These are phyloP conservation scores for Diaporthe amygdali DNA, from an alignment of 2,329 filamentous ascomycete species.

Conservation along the genomic window DNA sequence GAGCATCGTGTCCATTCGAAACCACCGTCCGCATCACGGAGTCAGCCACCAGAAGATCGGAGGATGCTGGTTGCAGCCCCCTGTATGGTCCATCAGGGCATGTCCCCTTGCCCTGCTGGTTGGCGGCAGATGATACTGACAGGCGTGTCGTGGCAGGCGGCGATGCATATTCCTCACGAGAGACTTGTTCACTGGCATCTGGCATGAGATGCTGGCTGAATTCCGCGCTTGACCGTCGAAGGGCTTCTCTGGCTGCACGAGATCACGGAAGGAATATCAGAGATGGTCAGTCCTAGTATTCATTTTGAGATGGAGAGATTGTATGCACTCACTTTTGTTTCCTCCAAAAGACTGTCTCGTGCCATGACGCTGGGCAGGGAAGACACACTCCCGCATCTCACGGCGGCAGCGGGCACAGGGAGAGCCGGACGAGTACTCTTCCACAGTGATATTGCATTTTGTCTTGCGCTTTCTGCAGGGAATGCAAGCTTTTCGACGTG, in stretches of 20 bases:
- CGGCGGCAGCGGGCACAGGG: background rate
- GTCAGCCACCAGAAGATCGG: background rate
- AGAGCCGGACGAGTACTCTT: background rate
- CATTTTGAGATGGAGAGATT: background rate
- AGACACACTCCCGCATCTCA: background rate
- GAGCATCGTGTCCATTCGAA: background rate
- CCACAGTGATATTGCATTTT: background rate
- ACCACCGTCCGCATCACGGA: background rate
- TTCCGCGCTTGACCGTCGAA: background rate
- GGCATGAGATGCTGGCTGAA: background rate
- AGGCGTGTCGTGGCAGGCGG: background rate
- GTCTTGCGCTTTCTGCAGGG: background rate
- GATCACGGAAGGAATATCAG: background rate
- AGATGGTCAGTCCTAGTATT: background rate
- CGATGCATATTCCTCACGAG: background rate
- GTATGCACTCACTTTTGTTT: background rate
- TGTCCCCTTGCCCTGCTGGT: background rate
- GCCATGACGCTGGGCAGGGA: background rate
- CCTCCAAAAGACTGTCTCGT: background rate
- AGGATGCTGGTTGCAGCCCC: background rate
- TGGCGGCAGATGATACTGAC: background rate
- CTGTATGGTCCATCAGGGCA: background rate
- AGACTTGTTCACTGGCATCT: background rate
- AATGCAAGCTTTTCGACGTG: background rate
- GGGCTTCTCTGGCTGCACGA: background rate